Evolutionary conservation across 805 yeast species (phyloP).

Genomic region (Metschnikowia matae): DNA sequence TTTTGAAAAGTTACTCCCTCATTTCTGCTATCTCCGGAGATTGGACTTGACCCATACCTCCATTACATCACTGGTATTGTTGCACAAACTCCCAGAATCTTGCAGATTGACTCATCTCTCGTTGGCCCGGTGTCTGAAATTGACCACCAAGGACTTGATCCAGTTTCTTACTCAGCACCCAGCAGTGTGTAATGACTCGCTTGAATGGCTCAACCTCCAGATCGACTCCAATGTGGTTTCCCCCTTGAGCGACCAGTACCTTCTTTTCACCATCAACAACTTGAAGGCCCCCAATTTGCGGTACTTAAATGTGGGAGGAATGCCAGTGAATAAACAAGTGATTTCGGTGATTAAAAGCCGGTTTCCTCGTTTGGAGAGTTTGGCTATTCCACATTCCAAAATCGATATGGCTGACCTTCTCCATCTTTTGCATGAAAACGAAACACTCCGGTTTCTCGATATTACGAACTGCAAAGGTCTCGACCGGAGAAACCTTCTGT

Average conservation of each 20-base stretch:
- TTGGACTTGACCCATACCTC: slow-evolving; percentile 81
- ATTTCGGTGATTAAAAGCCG: slow-evolving; percentile 35
- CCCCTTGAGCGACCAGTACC: slow-evolving; percentile 50
- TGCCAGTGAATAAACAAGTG: slow-evolving; percentile 47
- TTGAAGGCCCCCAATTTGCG: slow-evolving; percentile 42
- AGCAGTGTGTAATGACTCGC: slow-evolving; percentile 43
- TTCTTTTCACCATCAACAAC: slow-evolving; percentile 41
- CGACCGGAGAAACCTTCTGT: slow-evolving; percentile 49
- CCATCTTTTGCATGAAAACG: slow-evolving; percentile 28
- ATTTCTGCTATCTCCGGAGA: slow-evolving; percentile 52
- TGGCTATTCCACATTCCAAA: slow-evolving; percentile 39
- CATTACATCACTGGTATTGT: slow-evolving; percentile 59
- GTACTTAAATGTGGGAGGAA: slow-evolving; percentile 61
- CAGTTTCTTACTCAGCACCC: slow-evolving; percentile 72
- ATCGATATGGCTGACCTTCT: slow-evolving; percentile 36
- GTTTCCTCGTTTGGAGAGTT: slow-evolving; percentile 40
- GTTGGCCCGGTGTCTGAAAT: slow-evolving; percentile 47
- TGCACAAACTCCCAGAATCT: slow-evolving; percentile 47
- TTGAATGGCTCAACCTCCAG: slow-evolving; percentile 65
- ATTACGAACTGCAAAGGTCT: slow-evolving; percentile 59
- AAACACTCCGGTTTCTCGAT: slow-evolving; percentile 54
- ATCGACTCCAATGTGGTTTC: slow-evolving; percentile 60
- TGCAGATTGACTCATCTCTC: slow-evolving; percentile 73
- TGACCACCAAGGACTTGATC: slow-evolving; percentile 68
- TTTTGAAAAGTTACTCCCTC: slow-evolving; percentile 55